A percentile compares a stretch with the other conserved stretches of the same genome.
Evolutionary conservation across 2,329 filamentous ascomycete species (phyloP).

Genomic region (Alternaria atra): DNA sequence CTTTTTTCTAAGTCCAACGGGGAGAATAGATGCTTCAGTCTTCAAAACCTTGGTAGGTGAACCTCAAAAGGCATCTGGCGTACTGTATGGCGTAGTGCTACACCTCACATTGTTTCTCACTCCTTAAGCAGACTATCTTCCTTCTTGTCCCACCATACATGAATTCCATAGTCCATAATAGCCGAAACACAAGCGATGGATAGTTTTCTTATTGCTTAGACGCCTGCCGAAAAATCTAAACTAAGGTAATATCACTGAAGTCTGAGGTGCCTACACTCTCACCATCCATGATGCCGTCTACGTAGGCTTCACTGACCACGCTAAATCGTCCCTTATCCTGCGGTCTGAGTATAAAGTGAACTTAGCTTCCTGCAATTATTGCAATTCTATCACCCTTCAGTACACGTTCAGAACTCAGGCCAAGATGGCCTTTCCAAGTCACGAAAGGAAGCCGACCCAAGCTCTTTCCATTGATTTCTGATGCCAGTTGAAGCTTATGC

Average conservation of each 20-base stretch:
- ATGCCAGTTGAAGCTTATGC: background rate
- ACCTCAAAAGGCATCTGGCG: too few relatives aligned
- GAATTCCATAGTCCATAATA: too few relatives aligned
- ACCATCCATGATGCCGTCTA: conserved; percentile 34
- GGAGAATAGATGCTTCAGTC: too few relatives aligned
- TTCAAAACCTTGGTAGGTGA: too few relatives aligned
- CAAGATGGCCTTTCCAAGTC: conserved; percentile 22
- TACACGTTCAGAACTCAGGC: conserved; percentile 14
- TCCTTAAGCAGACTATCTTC: too few relatives aligned
- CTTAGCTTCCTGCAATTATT: conserved; percentile 22
- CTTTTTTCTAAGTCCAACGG: too few relatives aligned
- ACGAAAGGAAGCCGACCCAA: conserved; percentile 18
- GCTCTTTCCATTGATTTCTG: conserved; percentile 18
- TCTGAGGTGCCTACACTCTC: conserved; percentile 4
- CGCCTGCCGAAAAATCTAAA: background rate
- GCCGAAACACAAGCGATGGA: background rate
- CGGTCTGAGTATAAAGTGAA: conserved; percentile 25
- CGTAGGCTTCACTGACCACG: conserved; percentile 28
- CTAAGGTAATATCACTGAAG: background rate
- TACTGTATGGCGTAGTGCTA: too few relatives aligned
- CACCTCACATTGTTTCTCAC: too few relatives aligned
- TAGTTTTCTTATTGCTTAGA: background rate
- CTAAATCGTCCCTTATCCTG: conserved; percentile 3
- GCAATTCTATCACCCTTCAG: conserved; percentile 20
- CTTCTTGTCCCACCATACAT: too few relatives aligned